A percentile compares a stretch with the other conserved stretches of the same genome.
phyloP scores from a whole-genome alignment of 208 protist genomes.

The Angomonas deanei region DNA sequence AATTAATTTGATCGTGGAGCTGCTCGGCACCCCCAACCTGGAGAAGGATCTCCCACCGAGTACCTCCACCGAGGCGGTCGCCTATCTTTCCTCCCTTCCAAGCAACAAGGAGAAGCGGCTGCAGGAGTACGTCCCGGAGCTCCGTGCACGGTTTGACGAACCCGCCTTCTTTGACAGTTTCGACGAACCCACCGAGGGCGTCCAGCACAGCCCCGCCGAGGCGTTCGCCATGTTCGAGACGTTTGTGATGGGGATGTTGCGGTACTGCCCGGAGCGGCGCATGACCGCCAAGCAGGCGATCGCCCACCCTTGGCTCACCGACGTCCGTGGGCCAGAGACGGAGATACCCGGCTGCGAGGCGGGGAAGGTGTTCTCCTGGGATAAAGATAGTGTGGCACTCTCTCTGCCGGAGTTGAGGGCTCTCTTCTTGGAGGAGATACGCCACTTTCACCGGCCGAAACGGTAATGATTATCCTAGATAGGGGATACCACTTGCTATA shows the following conservation, averaged over 20 bases:
- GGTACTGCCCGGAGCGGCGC: conserved; percentile 91
- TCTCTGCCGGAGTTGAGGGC: conserved; percentile 41
- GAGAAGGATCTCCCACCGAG: conserved; percentile 69
- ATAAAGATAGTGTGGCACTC: conserved; percentile 30
- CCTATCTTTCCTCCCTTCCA: conserved; percentile 58
- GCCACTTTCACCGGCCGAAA: conserved; percentile 27
- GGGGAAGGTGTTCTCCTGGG: conserved; percentile 33
- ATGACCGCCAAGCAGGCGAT: conserved; percentile 93
- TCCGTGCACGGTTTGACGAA: conserved; percentile 42
- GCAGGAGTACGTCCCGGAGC: conserved; percentile 35
- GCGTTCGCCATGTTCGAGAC: conserved; percentile 71
- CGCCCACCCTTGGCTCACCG: conserved; percentile 63
- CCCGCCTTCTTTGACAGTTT: conserved; percentile 41
- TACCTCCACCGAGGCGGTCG: conserved; percentile 51
- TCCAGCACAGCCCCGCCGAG: conserved; percentile 11
- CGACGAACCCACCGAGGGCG: conserved; percentile 23
- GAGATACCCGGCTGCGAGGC: conserved; percentile 42
- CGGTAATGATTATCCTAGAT: too few species aligned
- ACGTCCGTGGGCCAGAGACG: conserved; percentile 31
- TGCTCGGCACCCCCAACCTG: conserved; percentile 66
- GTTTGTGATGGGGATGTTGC: conserved; percentile 87
- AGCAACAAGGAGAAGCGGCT: conserved; percentile 41
- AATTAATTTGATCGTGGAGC: conserved; percentile 69
- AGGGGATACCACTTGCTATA: too few species aligned
- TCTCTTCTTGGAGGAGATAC: conserved; percentile 61